Base-by-base conservation (phyloP, 164 flowering plant species). In the Piper betle region DNA sequence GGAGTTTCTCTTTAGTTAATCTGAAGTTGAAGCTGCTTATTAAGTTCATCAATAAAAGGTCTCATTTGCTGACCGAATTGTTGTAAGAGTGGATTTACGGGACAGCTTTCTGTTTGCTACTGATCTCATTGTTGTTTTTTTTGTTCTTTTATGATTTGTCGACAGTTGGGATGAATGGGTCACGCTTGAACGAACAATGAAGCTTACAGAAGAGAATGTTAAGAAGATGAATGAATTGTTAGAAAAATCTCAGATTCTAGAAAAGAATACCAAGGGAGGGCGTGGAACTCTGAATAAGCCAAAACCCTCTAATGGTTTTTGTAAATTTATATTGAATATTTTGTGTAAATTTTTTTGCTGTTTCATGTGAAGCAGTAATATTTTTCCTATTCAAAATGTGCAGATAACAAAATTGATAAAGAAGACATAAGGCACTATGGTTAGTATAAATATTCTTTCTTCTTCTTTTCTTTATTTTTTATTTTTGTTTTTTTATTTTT, bases 141-240 rank as follows among this genome's bases (percentile, higher is more conserved):
- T 46, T 2, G 15, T 12, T 10, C 50, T 46, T 46, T 46, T 46
- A 8, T 46, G 5, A 46, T 46, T 46, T 46, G 50, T 62, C 54
- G 60, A 72, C 78, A 89, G 97, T 54, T 89, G 91, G 91, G 90
- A 87, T 72, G 97, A 87, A 71, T 89, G 97, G 97, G 78, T 85
- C 37, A 76, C 69, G 13, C 10, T 53, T 58, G 84, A 84, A 56
- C 82, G 84, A 37, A 65, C 87, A 64, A 48, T 85, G 84, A 81
- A 84, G 71, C 37, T 58, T 57, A 82, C 68, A 18, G 80, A 82
- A n/a, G 94, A 81, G 74, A 83, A 85, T 69, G 40, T 77, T 41
- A 68, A 54, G 63, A 78, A 75, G 70, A 81, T 76, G 73, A 50
- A 25, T 25, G 33, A 70, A 62, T 73, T 69, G 37, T 81, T 72